Evolutionary conservation across 2,329 filamentous ascomycete species (phyloP).

Genomic region (Hymenoscyphus fructigenus): DNA sequence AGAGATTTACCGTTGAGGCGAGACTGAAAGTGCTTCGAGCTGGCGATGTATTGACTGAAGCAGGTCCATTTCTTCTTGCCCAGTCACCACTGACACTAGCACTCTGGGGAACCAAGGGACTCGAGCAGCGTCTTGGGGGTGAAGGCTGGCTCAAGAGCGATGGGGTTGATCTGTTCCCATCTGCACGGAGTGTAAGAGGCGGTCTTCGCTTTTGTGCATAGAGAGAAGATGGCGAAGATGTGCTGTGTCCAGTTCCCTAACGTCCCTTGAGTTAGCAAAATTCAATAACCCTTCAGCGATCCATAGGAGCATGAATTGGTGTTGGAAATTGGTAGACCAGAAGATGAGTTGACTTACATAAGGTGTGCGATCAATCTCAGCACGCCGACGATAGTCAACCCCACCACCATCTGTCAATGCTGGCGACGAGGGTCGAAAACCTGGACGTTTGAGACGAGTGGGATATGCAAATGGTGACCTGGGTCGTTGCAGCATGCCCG

Average conservation of each 20-base stretch:
- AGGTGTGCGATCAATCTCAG: conserved; percentile 34
- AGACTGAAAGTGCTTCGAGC: conserved; percentile 34
- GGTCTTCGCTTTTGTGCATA: conserved; percentile 34
- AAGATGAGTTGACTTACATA: conserved; percentile 28
- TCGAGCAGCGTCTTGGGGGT: conserved; percentile 30
- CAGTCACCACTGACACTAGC: conserved; percentile 24
- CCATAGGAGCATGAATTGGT: not conserved
- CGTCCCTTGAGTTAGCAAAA: not conserved
- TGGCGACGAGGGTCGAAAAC: conserved; percentile 39
- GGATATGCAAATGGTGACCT: conserved; percentile 60
- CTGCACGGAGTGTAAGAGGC: conserved; percentile 28
- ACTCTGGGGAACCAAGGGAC: conserved; percentile 24
- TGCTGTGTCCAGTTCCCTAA: conserved; percentile 27
- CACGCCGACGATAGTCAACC: conserved; percentile 35
- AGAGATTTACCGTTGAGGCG: conserved; percentile 34
- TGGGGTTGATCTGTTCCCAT: conserved; percentile 33
- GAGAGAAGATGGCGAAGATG: conserved; percentile 34
- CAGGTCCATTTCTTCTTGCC: conserved; percentile 23
- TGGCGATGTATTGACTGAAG: conserved; percentile 33
- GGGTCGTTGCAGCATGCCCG: conserved; percentile 47
- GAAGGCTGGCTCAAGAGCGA: conserved; percentile 31
- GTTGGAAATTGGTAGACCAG: not conserved
- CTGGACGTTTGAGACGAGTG: conserved; percentile 54
- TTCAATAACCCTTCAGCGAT: not conserved
- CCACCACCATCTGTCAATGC: conserved; percentile 36